Evolutionary conservation across 202 grass and related monocot species (phyloP), one percentile per base, ranked within the genome.

Genomic region (Musa balbisiana): DNA sequence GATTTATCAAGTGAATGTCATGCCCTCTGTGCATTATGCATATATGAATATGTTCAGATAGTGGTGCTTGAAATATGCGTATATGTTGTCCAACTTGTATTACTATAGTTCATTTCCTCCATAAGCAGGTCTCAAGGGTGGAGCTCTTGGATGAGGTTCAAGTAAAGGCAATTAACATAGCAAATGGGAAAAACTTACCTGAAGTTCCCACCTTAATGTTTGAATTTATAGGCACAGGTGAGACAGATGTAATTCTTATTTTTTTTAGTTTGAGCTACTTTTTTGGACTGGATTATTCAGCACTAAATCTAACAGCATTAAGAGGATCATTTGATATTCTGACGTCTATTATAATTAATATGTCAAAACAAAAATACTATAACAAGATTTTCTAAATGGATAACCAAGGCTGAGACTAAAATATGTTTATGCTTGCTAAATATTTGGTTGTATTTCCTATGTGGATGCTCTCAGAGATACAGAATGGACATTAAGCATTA

Each of bases 211-310:
- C 94, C 49, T 82, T 97, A 83, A 97, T 97, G 94, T 97, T 97
- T 86, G 94, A 97, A 77, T 97, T 97, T 72, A 88, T 97, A 85
- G 94, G 94, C 58, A 97, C 94, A 89, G 90, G 94, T 93, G 90
- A 71, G 12, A 8, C 63, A 79, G 8, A 51, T 50, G 16, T 20
- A 52, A 22, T 65, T 49, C 10, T 76, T 77, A 19, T 51, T 64
- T 2, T 25, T 76, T 53, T 53, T 53, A 10, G 51, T 14, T 79
- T 84, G 69, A 78, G 29, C 13, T 49, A 26, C 12, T 69, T 49
- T 20, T 63, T 49, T 66, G 75, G 64, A 29, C 23, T 74, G 52
- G 54, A 74, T 71, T 19, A 13, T 58, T 74, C 9, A 33, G 23
- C 25, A 58, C 2, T 29, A 24, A 64, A 25, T 64, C 21, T 64